Percentiles rank a stretch among this genome's conserved stretches.
Conservation (phyloP, 1,284 basidiomycete genomes). For the Ustilago trichophora region DNA sequence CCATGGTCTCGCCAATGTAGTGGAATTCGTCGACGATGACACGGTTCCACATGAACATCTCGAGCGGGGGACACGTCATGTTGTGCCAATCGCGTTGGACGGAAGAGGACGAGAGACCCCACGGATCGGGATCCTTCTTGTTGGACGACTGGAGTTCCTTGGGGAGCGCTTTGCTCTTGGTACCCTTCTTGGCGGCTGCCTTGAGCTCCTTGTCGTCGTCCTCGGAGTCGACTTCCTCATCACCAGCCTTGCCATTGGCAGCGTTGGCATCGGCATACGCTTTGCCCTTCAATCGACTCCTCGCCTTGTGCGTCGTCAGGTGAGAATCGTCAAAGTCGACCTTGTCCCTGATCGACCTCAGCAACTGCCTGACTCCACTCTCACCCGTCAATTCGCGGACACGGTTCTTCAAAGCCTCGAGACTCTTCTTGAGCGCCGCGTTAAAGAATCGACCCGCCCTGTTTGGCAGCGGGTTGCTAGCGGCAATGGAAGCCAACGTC, state of each 20-base stretch:
- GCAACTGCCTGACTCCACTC: conserved; percentile 18
- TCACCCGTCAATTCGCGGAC: conserved; percentile 40
- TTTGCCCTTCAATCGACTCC: conserved; percentile 46
- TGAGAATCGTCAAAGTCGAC: conserved; percentile 49
- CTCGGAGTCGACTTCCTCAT: conserved; percentile 68
- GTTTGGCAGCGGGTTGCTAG: conserved; percentile 48
- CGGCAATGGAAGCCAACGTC: conserved; percentile 44
- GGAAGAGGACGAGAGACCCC: conserved; percentile 75
- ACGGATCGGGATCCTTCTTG: conserved; percentile 66
- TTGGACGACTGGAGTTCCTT: conserved; percentile 38
- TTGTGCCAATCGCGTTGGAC: conserved; percentile 80
- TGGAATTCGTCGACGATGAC: conserved; percentile 95
- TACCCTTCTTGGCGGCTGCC: conserved; percentile 56
- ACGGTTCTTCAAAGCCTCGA: conserved; percentile 48
- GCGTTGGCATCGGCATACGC: conserved; percentile 43
- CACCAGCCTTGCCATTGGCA: conserved; percentile 70
- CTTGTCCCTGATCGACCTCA: conserved; percentile 19
- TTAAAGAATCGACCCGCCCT: conserved; percentile 55
- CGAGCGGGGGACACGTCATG: conserved; percentile 82
- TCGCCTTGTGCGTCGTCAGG: conserved; percentile 44
- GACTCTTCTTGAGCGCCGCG: conserved; percentile 44
- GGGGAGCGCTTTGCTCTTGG: conserved; percentile 60
- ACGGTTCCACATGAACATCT: conserved; percentile 80
- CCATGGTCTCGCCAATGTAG: conserved; percentile 75
- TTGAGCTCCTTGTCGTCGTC: conserved; percentile 66